These are phyloP conservation scores for Trichoderma oligosporum DNA, from an alignment of 2,329 filamentous ascomycete species.

Conservation along the genomic window DNA sequence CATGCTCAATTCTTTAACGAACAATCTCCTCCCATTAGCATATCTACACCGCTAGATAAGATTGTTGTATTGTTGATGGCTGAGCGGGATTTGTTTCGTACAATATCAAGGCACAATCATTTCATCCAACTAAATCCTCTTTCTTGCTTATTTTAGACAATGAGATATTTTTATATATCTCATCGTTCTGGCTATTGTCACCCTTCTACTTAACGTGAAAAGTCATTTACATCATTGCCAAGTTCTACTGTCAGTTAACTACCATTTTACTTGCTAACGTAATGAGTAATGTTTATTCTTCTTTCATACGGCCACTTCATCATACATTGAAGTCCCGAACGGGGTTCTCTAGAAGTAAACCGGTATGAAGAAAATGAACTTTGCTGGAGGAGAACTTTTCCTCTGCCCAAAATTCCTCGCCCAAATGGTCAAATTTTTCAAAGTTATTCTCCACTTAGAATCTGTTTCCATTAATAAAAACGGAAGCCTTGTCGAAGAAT, in stretches of 20 bases:
- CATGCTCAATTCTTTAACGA: too few species aligned
- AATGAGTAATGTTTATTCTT: neutral
- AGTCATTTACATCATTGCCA: neutral
- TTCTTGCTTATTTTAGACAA: too few species aligned
- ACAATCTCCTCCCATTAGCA: too few species aligned
- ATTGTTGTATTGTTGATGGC: too few species aligned
- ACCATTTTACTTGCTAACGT: neutral
- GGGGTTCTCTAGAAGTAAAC: neutral
- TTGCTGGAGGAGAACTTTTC: neutral
- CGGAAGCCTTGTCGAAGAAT: neutral
- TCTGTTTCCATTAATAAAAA: neutral
- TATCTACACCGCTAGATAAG: too few species aligned
- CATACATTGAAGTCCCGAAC: neutral
- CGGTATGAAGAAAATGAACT: constrained; percentile 6
- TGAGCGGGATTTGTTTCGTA: too few species aligned
- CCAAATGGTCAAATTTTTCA: neutral
- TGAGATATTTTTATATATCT: neutral
- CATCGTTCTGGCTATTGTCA: neutral
- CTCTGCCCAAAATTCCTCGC: neutral
- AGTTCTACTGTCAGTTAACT: neutral
- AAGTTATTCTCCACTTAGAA: neutral
- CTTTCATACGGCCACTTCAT: neutral
- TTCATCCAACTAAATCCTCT: too few species aligned
- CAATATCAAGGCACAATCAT: too few species aligned
- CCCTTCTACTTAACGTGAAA: neutral